These are phyloP conservation scores for Cyclotella atomus DNA, from an alignment of 108 stramenopile genomes.

Conservation along the genomic window DNA sequence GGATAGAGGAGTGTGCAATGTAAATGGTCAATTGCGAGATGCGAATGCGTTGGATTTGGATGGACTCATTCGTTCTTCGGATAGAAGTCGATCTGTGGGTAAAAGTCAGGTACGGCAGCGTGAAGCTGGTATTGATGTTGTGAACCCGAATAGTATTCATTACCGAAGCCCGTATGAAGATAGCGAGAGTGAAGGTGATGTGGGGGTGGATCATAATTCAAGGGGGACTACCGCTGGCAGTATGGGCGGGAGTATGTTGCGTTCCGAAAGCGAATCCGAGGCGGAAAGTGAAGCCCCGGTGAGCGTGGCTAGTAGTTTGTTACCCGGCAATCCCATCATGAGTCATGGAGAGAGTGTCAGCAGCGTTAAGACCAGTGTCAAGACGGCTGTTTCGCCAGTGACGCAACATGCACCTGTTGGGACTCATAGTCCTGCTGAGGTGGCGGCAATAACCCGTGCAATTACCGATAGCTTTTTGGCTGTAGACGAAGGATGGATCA, in stretches of 20 bases:
- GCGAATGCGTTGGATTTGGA: conserved; percentile 83
- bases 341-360: conserved; percentile 46
- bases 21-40: conserved; percentile 84
- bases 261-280: conserved; percentile 33
- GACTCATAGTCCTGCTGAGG: conserved; percentile 73
- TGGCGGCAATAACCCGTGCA: conserved; percentile 68
- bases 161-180: conserved; percentile 81
- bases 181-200: conserved; percentile 60
- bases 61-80: conserved; percentile 72
- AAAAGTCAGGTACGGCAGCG: conserved; percentile 18
- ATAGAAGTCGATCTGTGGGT: conserved; percentile 44
- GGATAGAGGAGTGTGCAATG: conserved; percentile 74
- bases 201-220: conserved; percentile 36
- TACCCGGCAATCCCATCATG: conserved; percentile 28
- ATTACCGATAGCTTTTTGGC: conserved; percentile 82
- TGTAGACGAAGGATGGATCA: conserved; percentile 89
- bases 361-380: conserved; percentile 78
- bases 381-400: conserved; percentile 61
- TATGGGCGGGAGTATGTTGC: conserved; percentile 1
- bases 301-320: conserved; percentile 40
- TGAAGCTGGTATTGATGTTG: conserved; percentile 52
- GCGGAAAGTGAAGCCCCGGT: conserved; percentile 46
- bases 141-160: conserved; percentile 75
- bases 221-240: background rate
- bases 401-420: conserved; percentile 62